Percentiles rank a stretch among this genome's conserved stretches.
phyloP scores from a whole-genome alignment of 768 basidiomycete genomes.

The Austroboletus eburneus region DNA sequence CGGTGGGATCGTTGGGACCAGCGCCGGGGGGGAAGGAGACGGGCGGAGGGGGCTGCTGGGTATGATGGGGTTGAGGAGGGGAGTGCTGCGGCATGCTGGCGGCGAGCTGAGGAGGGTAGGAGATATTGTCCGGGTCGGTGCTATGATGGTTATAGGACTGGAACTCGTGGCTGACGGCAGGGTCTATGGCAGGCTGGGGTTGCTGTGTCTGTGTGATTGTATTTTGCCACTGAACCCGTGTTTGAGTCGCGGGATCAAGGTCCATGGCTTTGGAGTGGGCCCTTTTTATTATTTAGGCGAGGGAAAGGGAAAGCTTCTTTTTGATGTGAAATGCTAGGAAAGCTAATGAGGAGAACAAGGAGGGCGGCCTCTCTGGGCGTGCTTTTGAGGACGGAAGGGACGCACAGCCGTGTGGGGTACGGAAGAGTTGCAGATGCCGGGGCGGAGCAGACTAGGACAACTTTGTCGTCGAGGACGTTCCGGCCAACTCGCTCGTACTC shows the following conservation, averaged over 20 bases:
- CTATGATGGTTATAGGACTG: constrained; percentile 30
- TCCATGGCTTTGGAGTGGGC: constrained; percentile 30
- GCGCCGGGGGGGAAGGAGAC: constrained; percentile 30
- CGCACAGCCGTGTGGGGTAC: constrained; percentile 19
- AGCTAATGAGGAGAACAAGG: constrained; percentile 27
- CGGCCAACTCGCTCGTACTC: constrained; percentile 7
- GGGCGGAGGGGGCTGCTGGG: constrained; percentile 30
- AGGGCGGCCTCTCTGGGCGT: too few species aligned
- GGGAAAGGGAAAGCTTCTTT: constrained; percentile 32
- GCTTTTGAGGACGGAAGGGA: constrained; percentile 11
- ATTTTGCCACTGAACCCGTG: constrained; percentile 34
- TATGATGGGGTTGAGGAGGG: constrained; percentile 21
- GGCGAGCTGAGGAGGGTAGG: constrained; percentile 26
- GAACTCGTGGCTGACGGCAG: constrained; percentile 34
- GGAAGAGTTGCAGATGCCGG: constrained; percentile 15
- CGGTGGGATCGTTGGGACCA: constrained; percentile 32
- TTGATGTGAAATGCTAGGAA: constrained; percentile 31
- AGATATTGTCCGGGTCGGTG: constrained; percentile 19
- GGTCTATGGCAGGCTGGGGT: constrained; percentile 31
- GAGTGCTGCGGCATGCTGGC: constrained; percentile 30
- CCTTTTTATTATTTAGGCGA: constrained; percentile 36
- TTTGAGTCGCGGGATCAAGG: constrained; percentile 30
- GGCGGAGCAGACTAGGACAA: background rate
- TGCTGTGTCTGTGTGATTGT: constrained; percentile 33
- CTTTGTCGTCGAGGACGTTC: constrained; percentile 5